A percentile compares a stretch with the other conserved stretches of the same genome.
Conservation (phyloP, 345 rosid genomes). For the Boechera retrofracta region DNA sequence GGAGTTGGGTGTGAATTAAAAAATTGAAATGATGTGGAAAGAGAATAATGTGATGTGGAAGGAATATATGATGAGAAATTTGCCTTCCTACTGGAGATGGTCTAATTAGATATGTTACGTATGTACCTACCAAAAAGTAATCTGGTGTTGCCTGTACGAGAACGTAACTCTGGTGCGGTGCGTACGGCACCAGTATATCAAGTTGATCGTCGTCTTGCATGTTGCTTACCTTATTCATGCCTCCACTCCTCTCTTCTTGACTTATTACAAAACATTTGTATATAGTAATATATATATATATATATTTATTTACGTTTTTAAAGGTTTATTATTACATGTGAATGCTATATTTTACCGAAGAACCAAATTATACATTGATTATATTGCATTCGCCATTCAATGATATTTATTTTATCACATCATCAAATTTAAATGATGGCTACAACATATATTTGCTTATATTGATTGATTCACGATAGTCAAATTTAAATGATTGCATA, state of each 20-base stretch:
- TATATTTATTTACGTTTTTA: background rate
- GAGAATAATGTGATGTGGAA: no score
- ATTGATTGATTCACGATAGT: background rate
- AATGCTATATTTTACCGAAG: constrained; percentile 28
- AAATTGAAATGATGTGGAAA: no score
- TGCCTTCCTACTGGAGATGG: no score
- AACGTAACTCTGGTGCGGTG: constrained; percentile 1
- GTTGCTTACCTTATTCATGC: constrained; percentile 1
- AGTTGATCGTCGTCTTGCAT: background rate
- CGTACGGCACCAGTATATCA: constrained; percentile 27
- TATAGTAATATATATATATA: no score
- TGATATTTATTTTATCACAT: background rate
- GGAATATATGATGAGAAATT: no score
- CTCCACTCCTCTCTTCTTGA: background rate
- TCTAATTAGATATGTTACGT: background rate
- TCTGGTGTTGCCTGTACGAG: background rate
- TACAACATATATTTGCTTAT: background rate
- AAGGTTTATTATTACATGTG: background rate
- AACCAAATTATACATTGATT: background rate
- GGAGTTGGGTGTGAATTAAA: no score
- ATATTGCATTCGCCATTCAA: background rate
- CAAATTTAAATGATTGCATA: background rate
- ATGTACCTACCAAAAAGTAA: constrained; percentile 7
- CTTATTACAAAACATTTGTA: background rate
- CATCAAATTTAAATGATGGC: background rate